Evolutionary conservation across 441 rosid genomes (phyloP).

Genomic region (Macaranga tanarius): DNA sequence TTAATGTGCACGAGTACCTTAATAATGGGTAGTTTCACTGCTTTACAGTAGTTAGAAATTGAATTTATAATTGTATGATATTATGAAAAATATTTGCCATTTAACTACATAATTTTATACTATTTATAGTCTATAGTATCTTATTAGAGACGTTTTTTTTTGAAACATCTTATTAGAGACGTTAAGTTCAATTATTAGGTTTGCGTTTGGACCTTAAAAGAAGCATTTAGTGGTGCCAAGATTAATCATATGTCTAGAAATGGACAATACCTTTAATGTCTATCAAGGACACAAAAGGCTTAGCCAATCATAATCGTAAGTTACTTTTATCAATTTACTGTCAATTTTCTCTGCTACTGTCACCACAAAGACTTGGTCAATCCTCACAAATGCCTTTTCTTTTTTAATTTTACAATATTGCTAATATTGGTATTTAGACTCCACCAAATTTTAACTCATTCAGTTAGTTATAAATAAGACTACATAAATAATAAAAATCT

Average conservation of each 20-base stretch:
- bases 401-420: too few species aligned
- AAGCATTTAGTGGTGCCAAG: constrained; percentile 18
- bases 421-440: too few species aligned
- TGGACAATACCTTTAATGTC: constrained; percentile 20
- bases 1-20: too few species aligned
- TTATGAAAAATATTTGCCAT: too few species aligned
- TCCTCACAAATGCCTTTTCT: neutral
- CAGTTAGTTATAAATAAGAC: too few species aligned
- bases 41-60: too few species aligned
- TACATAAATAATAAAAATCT: too few species aligned
- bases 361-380: constrained; percentile 15
- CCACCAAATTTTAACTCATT: too few species aligned
- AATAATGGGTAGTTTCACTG: too few species aligned
- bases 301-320: constrained; percentile 23
- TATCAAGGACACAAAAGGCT: constrained; percentile 30
- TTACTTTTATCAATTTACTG: constrained; percentile 28
- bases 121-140: too few species aligned
- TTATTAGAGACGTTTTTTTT: too few species aligned
- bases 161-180: neutral
- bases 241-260: constrained; percentile 23
- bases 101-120: too few species aligned
- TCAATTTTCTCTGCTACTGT: constrained; percentile 30
- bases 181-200: constrained; percentile 20
- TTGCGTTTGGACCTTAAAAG: constrained; percentile 20
- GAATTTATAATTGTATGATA: neutral